Base-by-base conservation (phyloP, 371 early-diverging fungal genomes). In the Umbelopsis sp. region DNA sequence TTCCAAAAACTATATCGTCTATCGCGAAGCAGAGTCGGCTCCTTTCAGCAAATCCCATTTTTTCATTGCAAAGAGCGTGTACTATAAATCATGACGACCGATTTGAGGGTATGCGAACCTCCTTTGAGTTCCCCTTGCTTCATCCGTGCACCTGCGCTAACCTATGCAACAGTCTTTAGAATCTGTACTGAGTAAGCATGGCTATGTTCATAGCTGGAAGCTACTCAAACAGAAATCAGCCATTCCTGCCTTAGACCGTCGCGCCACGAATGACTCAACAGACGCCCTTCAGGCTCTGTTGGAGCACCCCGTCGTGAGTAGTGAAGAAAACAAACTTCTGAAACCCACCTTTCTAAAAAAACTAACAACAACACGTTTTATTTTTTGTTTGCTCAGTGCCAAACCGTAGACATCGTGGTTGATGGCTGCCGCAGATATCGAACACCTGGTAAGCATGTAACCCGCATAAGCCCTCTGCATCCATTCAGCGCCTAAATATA, bases 371-470 rank as follows among this genome's bases (percentile, higher is more conserved):
- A 29, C 10, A 32, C 57, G 8, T 29, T 18, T 35, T 57, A 35
- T 29, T 35, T 3, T 18, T 35, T 35, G 29, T 29, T 16, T 18
- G 35, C 20, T 51, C 57, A 57, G 57, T 57, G 57, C 9, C 57
- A 57, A 35, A 57, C 57, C 0, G 57, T 57, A 4, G 57, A 57
- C 29, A 57, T 57, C 14, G 57, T 57, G 9, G 57, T 57, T 16
- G 57, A 57, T 57, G 57, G 57, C 35, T 57, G 57, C n/a, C 57
- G 57, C 37, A 57, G 57, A 57, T 57, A 57, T 35, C 29, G 57
- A 57, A 57, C 57, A 18, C 57, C 57, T 16, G 29, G 57, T 57
- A 57, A 57, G 57, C 57, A 45, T 18, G 10, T 10, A 45, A 1
- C 0, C 45, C 45, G 22, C 10, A 45, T 45, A 18, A 45, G 14